Evolutionary conservation across 495 filamentous ascomycete species (phyloP).

Genomic region (Evansstolkia leycettana): DNA sequence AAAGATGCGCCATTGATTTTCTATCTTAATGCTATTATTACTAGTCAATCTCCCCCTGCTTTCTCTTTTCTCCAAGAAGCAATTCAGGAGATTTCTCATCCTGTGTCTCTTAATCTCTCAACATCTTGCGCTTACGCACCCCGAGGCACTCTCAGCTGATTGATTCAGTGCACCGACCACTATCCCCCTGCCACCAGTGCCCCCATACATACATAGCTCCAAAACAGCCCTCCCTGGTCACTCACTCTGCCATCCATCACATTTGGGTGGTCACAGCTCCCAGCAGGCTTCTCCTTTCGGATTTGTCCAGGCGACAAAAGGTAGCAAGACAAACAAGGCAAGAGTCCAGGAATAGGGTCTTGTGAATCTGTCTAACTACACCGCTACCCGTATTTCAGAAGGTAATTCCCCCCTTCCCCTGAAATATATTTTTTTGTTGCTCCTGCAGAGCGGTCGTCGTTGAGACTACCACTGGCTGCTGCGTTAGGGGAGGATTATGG

Average conservation of each 20-base stretch:
- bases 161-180: constrained; percentile 16
- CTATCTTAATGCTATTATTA: too few species aligned
- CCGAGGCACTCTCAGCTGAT: constrained; percentile 14
- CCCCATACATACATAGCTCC: background rate
- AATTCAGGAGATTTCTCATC: too few species aligned
- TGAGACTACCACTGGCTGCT: too few species aligned
- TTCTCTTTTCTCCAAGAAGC: too few species aligned
- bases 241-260: constrained; percentile 6
- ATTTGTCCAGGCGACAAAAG: constrained; percentile 21
- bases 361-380: background rate
- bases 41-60: too few species aligned
- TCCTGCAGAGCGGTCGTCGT: too few species aligned
- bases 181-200: constrained; percentile 1
- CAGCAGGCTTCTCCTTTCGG: constrained; percentile 7
- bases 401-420: background rate
- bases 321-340: too few species aligned
- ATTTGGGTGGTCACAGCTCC: constrained; percentile 7
- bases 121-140: constrained; percentile 8
- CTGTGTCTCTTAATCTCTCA: background rate
- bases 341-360: too few species aligned
- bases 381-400: background rate
- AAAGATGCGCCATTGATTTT: too few species aligned
- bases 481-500: too few species aligned
- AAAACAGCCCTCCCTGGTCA: too few species aligned
- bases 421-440: too few species aligned